Evolutionary conservation across 169 alveolate species (phyloP).

Genomic region (Babesia divergens): DNA sequence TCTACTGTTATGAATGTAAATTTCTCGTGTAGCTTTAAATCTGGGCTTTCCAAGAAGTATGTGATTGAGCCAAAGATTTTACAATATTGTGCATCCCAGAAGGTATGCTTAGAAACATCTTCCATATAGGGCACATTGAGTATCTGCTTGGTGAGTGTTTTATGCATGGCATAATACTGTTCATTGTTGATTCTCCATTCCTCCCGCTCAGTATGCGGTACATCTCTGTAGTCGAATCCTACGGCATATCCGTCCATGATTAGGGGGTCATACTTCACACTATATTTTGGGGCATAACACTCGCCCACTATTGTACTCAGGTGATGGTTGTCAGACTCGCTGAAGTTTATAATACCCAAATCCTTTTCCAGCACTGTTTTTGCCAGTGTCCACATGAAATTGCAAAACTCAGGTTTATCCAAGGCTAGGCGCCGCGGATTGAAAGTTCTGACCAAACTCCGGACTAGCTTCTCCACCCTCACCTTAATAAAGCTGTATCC

Average conservation of each 20-base stretch:
- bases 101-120: not conserved
- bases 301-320: not conserved
- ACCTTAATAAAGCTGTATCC: too few species aligned
- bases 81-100: conserved; percentile 3
- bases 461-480: too few species aligned
- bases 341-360: too few species aligned
- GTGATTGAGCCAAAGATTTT: not conserved
- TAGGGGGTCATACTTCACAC: not conserved
- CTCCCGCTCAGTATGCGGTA: not conserved
- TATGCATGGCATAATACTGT: not conserved
- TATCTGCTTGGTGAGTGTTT: not conserved
- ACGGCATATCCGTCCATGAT: conserved; percentile 14
- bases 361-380: not conserved
- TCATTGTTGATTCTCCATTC: not conserved
- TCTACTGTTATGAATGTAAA: not conserved
- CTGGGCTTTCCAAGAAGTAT: not conserved
- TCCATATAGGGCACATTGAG: conserved; percentile 6
- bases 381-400: too few species aligned
- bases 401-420: too few species aligned
- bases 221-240: not conserved
- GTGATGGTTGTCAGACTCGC: too few species aligned
- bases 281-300: not conserved
- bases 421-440: too few species aligned
- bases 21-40: not conserved
- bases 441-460: too few species aligned